Evolutionary conservation across 1,284 basidiomycete species (phyloP).

Genomic region (Ustilago loliicola): DNA sequence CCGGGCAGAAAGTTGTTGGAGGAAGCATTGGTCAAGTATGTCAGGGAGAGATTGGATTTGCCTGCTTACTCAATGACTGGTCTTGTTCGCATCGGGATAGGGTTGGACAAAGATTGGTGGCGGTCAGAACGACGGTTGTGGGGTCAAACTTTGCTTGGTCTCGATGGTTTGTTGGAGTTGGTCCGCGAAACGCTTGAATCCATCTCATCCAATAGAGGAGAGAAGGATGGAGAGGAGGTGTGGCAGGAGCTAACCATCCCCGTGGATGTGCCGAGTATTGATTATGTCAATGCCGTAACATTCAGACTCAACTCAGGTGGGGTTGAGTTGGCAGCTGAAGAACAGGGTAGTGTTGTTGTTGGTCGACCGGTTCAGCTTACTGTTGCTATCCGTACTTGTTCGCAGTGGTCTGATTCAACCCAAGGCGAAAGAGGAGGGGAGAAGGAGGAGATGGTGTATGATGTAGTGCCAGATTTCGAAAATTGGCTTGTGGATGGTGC

Average conservation of each 20-base stretch:
- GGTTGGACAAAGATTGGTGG: conserved; percentile 41
- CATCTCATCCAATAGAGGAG: not conserved
- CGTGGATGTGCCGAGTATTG: conserved; percentile 53
- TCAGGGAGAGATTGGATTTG: conserved; percentile 40
- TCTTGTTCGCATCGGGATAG: conserved; percentile 15
- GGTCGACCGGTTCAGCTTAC: conserved; percentile 44
- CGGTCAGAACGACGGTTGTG: conserved; percentile 19
- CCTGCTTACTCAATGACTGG: conserved; percentile 46
- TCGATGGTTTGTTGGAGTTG: conserved; percentile 3
- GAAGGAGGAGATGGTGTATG: conserved; percentile 52
- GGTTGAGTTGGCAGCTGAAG: not conserved
- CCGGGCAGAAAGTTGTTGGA: conserved; percentile 22
- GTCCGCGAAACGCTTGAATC: conserved; percentile 8
- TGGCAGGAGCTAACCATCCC: conserved; percentile 58
- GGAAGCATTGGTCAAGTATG: conserved; percentile 28
- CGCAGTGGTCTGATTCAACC: conserved; percentile 38
- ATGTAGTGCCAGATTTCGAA: conserved; percentile 58
- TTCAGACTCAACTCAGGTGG: conserved; percentile 8
- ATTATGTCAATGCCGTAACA: conserved; percentile 51
- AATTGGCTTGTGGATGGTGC: conserved; percentile 61
- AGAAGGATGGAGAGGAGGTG: not conserved
- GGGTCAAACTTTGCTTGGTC: conserved; percentile 5
- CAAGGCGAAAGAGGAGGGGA: not conserved
- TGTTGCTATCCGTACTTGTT: conserved; percentile 35
- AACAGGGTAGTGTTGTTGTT: conserved; percentile 25